Evolutionary conservation across 1,284 basidiomycete genomes (phyloP), one percentile per base, ranked within the genome.

Genomic region (Microstroma glucosiphilum): DNA sequence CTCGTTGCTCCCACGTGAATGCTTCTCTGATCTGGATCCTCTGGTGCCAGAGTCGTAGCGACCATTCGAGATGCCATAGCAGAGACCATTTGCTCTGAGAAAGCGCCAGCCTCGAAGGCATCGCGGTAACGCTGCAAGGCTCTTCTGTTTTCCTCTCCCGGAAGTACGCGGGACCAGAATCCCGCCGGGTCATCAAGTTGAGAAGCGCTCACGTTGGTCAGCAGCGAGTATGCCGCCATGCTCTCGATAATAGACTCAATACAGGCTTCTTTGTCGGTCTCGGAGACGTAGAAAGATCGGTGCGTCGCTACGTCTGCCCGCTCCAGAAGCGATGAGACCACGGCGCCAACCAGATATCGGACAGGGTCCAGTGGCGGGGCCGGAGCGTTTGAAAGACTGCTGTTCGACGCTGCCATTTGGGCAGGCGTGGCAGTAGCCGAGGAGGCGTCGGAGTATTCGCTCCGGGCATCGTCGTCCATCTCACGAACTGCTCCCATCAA

Each of bases 241-340:
- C 68, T 65, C 23, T 75, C 70, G 56, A 75, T 66, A 58, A 75
- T 65, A 4, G 63, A 61, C 21, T 75, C 70, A 1, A 73, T 63
- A 2, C 71, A 48, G 12, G 66, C 59, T 9, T 68, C 60, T 56
- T 66, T 65, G 46, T 74, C 70, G 6, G 63, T 67, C 2, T 65
- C 67, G 0, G 72, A 59, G 0, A 74, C 62, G 53, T 68, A 69
- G 26, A 49, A 42, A n/a, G 55, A 40, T 21, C 65, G 58, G 6
- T 66, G 53, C n/a, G 68, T 69, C 43, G 43, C 43, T 30, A 26
- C 13, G 51, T 49, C 58, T 17, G 43, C 46, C 3, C 46, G 19
- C 40, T 54, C 19, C 8, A 62, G 51, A n/a, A 57, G 21, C 7
- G 67, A 64, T 9, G 68, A 59, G 42, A 70, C 57, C 8, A 71